Evolutionary conservation across 768 basidiomycete species (phyloP).

Genomic region (Termitomyces sp.): DNA sequence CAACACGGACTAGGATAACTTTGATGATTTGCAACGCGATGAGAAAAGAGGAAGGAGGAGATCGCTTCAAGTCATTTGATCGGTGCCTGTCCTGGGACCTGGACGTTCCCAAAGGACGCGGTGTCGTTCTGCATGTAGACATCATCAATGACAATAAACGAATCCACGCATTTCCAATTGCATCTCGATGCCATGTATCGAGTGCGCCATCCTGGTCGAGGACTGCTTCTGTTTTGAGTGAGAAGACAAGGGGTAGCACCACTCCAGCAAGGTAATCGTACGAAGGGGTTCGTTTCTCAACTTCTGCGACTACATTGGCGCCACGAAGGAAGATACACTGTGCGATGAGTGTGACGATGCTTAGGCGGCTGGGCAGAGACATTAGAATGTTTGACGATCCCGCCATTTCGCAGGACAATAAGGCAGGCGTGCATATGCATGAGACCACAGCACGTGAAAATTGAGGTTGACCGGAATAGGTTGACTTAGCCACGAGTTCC

Average conservation of each 20-base stretch:
- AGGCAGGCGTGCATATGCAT: constrained; percentile 38
- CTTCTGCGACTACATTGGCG: constrained; percentile 45
- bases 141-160: constrained; percentile 58
- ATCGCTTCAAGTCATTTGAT: constrained; percentile 16
- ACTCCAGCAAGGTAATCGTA: constrained; percentile 60
- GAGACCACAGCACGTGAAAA: constrained; percentile 44
- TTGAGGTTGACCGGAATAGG: constrained; percentile 43
- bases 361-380: constrained; percentile 31
- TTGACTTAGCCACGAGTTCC: constrained; percentile 34
- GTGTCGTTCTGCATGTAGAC: constrained; percentile 37
- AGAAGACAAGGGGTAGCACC: constrained; percentile 54
- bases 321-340: constrained; percentile 44
- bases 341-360: constrained; percentile 34
- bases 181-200: constrained; percentile 41
- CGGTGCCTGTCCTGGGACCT: constrained; percentile 38
- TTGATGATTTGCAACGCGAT: constrained; percentile 65
- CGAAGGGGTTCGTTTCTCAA: constrained; percentile 51
- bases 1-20: constrained; percentile 56
- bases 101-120: constrained; percentile 29
- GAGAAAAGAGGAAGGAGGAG: constrained; percentile 35
- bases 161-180: constrained; percentile 48
- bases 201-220: constrained; percentile 33
- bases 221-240: constrained; percentile 44
- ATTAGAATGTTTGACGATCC: constrained; percentile 35
- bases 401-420: constrained; percentile 42